phyloP scores from a whole-genome alignment of 495 filamentous ascomycete genomes.

The Trichoderma asperelloides region DNA sequence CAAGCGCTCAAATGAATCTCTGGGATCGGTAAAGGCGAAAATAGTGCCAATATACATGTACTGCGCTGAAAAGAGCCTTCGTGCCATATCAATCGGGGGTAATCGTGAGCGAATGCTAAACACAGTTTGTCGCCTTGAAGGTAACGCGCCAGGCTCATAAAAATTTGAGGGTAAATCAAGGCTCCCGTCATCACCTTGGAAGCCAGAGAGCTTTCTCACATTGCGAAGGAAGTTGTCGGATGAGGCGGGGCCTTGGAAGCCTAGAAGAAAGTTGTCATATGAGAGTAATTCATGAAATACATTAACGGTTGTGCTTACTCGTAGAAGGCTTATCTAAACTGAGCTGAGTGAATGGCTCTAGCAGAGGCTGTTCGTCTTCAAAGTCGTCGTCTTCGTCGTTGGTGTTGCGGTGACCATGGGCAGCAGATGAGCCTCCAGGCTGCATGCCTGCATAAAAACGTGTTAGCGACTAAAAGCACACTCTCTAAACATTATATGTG shows the following conservation, averaged over 20 bases:
- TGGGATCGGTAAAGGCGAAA: constrained; percentile 37
- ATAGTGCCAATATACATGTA: constrained; percentile 46
- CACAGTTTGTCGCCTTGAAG: constrained; percentile 13
- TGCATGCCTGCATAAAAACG: background rate
- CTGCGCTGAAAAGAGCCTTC: constrained; percentile 38
- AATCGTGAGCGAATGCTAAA: constrained; percentile 17
- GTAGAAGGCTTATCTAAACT: constrained; percentile 15
- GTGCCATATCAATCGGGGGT: constrained; percentile 36
- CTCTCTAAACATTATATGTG: too few relatives aligned
- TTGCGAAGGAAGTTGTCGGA: constrained; percentile 18
- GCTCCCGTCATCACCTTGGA: constrained; percentile 14
- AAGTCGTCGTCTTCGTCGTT: constrained; percentile 17
- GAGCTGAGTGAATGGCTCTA: constrained; percentile 18
- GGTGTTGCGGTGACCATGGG: background rate
- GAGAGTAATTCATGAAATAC: background rate
- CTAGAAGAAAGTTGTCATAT: background rate
- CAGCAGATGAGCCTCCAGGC: background rate
- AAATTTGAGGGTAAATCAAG: constrained; percentile 16
- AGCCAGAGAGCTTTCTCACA: constrained; percentile 15
- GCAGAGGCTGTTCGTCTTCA: constrained; percentile 16
- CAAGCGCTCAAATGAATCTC: constrained; percentile 31
- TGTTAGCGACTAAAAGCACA: background rate
- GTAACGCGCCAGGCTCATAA: constrained; percentile 17
- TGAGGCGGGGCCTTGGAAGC: constrained; percentile 18
- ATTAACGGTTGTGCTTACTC: background rate